A percentile compares a stretch with the other conserved stretches of the same genome.
Conservation (phyloP, 73 alveolate genomes). For the Tetrahymena malaccensis region DNA sequence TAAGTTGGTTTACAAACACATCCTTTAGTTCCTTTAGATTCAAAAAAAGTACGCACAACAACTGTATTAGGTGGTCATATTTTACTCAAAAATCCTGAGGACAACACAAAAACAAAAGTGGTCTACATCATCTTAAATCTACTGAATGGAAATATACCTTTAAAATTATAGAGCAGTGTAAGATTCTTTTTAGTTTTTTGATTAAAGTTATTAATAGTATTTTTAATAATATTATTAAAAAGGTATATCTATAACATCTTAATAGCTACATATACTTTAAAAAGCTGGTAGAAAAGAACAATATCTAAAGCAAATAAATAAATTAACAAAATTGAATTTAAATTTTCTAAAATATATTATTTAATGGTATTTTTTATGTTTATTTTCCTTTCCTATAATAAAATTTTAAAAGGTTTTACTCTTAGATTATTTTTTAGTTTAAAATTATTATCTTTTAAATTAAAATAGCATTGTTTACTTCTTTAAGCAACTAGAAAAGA, state of each 20-base stretch:
- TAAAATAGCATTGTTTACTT: no score
- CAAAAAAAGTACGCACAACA: background rate
- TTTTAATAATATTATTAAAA: background rate
- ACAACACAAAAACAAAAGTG: background rate
- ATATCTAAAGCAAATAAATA: background rate
- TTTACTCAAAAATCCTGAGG: background rate
- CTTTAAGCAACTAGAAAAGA: no score
- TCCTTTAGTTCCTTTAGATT: background rate
- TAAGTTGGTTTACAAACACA: background rate
- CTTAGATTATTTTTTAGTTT: no score
- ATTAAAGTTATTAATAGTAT: background rate
- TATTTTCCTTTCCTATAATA: background rate
- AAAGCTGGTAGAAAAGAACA: background rate
- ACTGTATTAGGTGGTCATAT: background rate
- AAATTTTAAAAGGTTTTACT: no score
- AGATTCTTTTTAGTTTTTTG: background rate
- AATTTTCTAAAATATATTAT: no score
- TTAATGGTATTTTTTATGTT: no score
- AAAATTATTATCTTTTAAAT: no score
- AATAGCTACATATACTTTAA: background rate
- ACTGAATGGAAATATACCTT: background rate
- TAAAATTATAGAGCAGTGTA: background rate
- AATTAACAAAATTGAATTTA: no score
- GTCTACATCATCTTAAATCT: background rate
- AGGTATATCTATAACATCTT: background rate